Evolutionary conservation across 2,329 filamentous ascomycete genomes (phyloP).

Genomic region (Rutstroemia sp.): DNA sequence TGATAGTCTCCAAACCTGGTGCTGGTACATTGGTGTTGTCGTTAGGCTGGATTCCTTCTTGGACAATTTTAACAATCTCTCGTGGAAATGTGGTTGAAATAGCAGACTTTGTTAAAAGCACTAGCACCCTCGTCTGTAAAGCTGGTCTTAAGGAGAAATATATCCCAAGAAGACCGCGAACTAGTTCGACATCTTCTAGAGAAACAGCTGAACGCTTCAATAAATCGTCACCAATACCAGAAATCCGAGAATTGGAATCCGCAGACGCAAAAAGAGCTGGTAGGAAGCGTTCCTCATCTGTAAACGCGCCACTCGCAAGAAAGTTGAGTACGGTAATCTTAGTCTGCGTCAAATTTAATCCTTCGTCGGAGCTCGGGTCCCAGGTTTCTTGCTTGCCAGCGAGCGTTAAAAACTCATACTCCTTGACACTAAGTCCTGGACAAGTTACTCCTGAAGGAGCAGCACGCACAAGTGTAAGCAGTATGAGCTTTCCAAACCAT

Average conservation of each 20-base stretch:
- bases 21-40: conserved; percentile 28
- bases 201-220: conserved; percentile 72
- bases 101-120: conserved; percentile 68
- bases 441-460: conserved; percentile 28
- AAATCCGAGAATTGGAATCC: conserved; percentile 72
- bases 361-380: conserved; percentile 50
- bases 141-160: conserved; percentile 68
- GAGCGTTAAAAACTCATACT: conserved; percentile 61
- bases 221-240: conserved; percentile 80
- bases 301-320: conserved; percentile 79
- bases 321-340: conserved; percentile 65
- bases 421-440: conserved; percentile 55
- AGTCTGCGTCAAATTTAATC: conserved; percentile 60
- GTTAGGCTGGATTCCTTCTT: conserved; percentile 51
- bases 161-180: conserved; percentile 61
- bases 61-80: conserved; percentile 61
- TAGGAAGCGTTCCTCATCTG: conserved; percentile 73
- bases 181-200: conserved; percentile 59
- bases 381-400: conserved; percentile 63
- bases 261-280: conserved; percentile 78
- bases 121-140: conserved; percentile 70
- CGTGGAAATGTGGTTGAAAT: conserved; percentile 62
- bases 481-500: conserved; percentile 71
- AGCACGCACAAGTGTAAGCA: conserved; percentile 47
- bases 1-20: conserved; percentile 54